Evolutionary conservation across 345 rosid genomes (phyloP), one percentile per base, ranked within the genome.

Genomic region (Pistacia integerrima): DNA sequence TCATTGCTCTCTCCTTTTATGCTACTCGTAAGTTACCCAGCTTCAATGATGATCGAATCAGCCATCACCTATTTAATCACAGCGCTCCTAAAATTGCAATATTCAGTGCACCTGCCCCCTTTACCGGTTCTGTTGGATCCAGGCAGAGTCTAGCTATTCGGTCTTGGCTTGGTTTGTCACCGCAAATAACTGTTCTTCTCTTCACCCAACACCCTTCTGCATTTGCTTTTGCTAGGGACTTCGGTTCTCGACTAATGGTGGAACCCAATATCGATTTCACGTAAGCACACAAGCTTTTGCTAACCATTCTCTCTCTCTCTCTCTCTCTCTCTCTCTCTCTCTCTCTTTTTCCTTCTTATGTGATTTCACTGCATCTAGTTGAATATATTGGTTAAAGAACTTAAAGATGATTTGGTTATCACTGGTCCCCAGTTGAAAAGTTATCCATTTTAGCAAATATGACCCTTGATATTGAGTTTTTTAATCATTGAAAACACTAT

Each of bases 141-240:
- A 84, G 73, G 77, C 97, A 89, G 85, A 72, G 81, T 51, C 67
- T 88, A 14, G 84, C 86, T 73, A 58, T 95, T 81, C 91, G 88
- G 1, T 90, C 99, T 44, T 93, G 99, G 98, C 94, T 93, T 69
- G 87, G 87, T 84, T 84, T 92, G 81, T 91, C 97, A n/a, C 81
- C 93, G 8, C 83, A 83, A 61, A 48, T 95, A 81, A 80, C 71
- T 0, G 92, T 93, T 72, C 85, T 93, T 66, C 78, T 93, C 36
- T 91, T 95, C 81, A 90, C 84, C 72, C 92, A 83, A 78, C 82
- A 88, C 82, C 85, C 87, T 73, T 84, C 89, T 73, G 86, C 77
- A 69, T 79, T 64, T 74, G 81, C 91, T 41, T 84, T 86, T 68
- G 86, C 94, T 51, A 68, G 75, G 67, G 75, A 65, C 58, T 90